Evolutionary conservation across 1,139 yeast species (phyloP).

Genomic region (Yamadazyma diospyri): DNA sequence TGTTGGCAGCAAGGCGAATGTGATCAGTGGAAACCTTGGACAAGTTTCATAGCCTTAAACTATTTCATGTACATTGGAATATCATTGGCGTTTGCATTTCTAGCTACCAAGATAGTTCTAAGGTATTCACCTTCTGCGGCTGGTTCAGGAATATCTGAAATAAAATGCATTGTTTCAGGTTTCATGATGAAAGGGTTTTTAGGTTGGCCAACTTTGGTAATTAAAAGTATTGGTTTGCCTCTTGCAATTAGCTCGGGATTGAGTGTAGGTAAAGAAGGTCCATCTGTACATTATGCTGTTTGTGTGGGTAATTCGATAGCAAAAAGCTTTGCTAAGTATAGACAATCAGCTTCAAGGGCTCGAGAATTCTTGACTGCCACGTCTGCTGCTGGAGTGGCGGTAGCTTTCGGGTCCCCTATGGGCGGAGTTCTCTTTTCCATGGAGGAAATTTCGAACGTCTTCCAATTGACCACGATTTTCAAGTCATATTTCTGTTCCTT

Average conservation of each 20-base stretch:
- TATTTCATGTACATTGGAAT: slow-evolving; percentile 58
- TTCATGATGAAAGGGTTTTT: slow-evolving; percentile 78
- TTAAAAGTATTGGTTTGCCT: slow-evolving; percentile 81
- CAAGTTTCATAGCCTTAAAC: slow-evolving; percentile 38
- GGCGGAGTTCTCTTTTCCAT: slow-evolving; percentile 69
- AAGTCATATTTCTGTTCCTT: slow-evolving; percentile 88
- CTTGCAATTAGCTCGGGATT: slow-evolving; percentile 81
- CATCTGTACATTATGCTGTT: slow-evolving; percentile 82
- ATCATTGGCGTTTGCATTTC: slow-evolving; percentile 58
- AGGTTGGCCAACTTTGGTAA: slow-evolving; percentile 65
- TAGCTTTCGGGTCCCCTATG: slow-evolving; percentile 71
- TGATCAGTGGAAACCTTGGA: slow-evolving; percentile 56
- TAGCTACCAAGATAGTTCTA: slow-evolving; percentile 68
- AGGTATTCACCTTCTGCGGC: slow-evolving; percentile 86
- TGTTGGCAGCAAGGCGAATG: slow-evolving; percentile 61
- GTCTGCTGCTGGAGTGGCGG: slow-evolving; percentile 71
- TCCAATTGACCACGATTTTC: slow-evolving; percentile 81
- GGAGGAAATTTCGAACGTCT: slow-evolving; percentile 71
- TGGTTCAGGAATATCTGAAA: slow-evolving; percentile 96
- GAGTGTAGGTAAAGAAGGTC: slow-evolving; percentile 83
- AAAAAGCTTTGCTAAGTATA: slow-evolving; percentile 43
- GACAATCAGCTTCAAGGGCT: slow-evolving; percentile 46
- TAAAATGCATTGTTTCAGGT: slow-evolving; percentile 92
- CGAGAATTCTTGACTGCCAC: slow-evolving; percentile 59
- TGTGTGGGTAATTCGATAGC: slow-evolving; percentile 74